Base-by-base conservation (phyloP, 176 grass and related monocot genomes). In the Oryza longistaminata region DNA sequence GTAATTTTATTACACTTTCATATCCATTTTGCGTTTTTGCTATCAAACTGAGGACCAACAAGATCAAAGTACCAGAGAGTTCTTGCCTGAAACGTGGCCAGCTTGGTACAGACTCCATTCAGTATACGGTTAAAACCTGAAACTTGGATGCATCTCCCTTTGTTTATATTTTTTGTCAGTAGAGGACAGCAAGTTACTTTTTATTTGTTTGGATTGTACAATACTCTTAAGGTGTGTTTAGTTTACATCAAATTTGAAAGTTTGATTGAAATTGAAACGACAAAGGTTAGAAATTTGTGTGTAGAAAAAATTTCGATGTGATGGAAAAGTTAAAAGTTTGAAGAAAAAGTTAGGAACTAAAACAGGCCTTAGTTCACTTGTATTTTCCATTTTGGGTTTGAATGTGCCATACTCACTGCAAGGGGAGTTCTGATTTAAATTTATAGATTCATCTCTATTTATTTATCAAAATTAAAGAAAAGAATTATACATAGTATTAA, bases 401-500 rank as follows among this genome's bases (percentile, higher is more conserved):
- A 1, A 29, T 65, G n/a, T 29, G 42, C 34, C 27, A 27, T 24
- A 17, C 25, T 43, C 7, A 35, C 16, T n/a, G 43, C 13, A 40
- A 8, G 29, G 42, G 73, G 3, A 65, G 8, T 19, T 87, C 34
- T 52, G 65, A 21, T 17, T 45, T 31, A 17, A 73, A 33, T 0
- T 21, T 58, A 8, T 58, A n/a, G 17, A 83, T 48, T 9, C 61
- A 74, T 78, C 46, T 86, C 49, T 87, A 74, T 87, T 86, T 90
- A 83, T 87, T 87, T 27, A 90, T 62, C 46, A 90, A 87, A 90
- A 79, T 83, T 69, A 68, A 74, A 7, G 50, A 79, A 16, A 77
- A 81, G 78, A 71, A 42, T 74, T 33, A 66, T 79, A 79, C 64
- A 89, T 81, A 29, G 14, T 31, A 68, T 29, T 62, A 62, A 64